phyloP scores from a whole-genome alignment of 805 yeast species.

The Clavispora carvajalis region DNA sequence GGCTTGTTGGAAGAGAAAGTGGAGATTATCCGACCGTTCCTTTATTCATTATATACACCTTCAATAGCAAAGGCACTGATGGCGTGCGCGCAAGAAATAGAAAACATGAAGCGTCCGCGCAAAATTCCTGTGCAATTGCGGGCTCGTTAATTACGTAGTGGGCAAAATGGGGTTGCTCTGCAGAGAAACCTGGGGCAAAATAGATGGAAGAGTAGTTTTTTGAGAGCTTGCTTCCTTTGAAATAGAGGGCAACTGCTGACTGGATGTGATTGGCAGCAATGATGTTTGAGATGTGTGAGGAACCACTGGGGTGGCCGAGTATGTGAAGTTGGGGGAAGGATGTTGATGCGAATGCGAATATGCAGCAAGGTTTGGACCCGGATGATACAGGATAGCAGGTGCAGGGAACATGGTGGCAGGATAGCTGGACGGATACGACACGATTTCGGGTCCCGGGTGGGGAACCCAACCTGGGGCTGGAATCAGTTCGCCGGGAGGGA shows the following conservation, averaged over 20 bases:
- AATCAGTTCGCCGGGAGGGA: background rate
- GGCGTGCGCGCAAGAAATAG: background rate
- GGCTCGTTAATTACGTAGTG: no score
- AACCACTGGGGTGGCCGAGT: background rate
- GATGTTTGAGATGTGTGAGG: background rate
- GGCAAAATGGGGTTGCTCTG: background rate
- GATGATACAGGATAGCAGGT: background rate
- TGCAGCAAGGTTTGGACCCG: background rate
- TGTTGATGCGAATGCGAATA: background rate
- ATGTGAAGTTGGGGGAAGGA: background rate
- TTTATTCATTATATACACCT: no score
- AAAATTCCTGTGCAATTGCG: no score
- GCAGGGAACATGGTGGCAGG: background rate
- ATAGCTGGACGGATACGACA: background rate
- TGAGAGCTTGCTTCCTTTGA: background rate
- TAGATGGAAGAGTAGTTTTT: background rate
- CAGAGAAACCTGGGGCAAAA: conserved; percentile 3
- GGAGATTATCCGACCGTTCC: no score
- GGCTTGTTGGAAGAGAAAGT: no score
- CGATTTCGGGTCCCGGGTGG: background rate
- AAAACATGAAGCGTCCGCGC: no score
- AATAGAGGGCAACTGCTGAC: background rate
- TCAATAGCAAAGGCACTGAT: no score
- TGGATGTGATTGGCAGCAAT: background rate
- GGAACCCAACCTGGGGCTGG: background rate